Conservation (phyloP, 768 basidiomycete genomes). For the Xanthoconium stramineum region DNA sequence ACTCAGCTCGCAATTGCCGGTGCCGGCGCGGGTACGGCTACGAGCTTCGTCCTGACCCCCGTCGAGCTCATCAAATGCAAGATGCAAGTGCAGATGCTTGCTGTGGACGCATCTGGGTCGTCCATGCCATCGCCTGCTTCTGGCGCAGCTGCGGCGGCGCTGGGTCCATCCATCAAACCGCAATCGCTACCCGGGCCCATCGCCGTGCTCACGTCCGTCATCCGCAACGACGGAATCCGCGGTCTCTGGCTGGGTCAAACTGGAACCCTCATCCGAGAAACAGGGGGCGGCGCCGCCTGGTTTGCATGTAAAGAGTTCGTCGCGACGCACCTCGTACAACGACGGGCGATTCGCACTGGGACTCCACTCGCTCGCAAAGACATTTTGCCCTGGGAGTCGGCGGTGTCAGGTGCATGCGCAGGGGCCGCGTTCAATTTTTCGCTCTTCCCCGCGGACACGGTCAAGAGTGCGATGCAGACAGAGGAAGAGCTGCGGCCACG, state of each 20-base stretch:
- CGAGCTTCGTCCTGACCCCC: conserved; percentile 89
- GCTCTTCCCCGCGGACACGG: conserved; percentile 93
- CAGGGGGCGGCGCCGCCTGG: conserved; percentile 89
- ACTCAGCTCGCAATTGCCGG: conserved; percentile 76
- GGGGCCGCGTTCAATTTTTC: conserved; percentile 83
- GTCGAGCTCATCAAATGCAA: conserved; percentile 96
- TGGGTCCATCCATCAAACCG: conserved; percentile 8
- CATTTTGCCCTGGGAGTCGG: conserved; percentile 76
- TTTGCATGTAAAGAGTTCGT: conserved; percentile 85
- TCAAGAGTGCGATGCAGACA: conserved; percentile 95
- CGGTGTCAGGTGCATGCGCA: conserved; percentile 81
- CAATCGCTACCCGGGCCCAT: conserved; percentile 66
- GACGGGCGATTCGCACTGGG: conserved; percentile 35
- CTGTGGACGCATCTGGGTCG: conserved; percentile 21
- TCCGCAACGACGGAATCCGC: conserved; percentile 66
- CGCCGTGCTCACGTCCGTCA: conserved; percentile 56
- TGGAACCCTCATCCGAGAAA: conserved; percentile 90
- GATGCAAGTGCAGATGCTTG: conserved; percentile 95
- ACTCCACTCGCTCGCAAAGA: conserved; percentile 37
- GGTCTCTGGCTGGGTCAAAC: conserved; percentile 98
- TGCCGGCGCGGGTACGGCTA: conserved; percentile 80
- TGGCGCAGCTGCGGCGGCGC: conserved; percentile 13
- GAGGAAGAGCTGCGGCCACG: conserved; percentile 78
- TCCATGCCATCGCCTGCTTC: conserved; percentile 15
- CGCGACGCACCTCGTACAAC: conserved; percentile 55